Percentiles rank a stretch among this genome's conserved stretches.
These are phyloP conservation scores for Suhomyces yuchorum DNA, from an alignment of 1,139 yeast genomes.

Conservation along the genomic window DNA sequence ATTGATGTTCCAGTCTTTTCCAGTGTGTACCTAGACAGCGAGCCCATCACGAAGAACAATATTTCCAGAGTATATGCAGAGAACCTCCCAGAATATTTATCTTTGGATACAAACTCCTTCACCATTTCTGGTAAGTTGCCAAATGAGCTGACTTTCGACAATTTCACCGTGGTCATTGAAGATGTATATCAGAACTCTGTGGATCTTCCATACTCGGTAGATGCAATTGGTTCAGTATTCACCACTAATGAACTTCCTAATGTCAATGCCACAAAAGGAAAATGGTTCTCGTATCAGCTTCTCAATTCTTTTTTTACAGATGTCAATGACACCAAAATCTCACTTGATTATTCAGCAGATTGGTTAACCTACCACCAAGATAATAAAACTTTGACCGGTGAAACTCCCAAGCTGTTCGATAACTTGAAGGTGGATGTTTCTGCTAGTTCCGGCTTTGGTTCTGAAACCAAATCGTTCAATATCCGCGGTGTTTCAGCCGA, in stretches of 20 bases:
- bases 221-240: constrained; percentile 53
- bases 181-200: constrained; percentile 71
- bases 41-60: constrained; percentile 47
- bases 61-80: constrained; percentile 53
- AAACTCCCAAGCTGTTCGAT: constrained; percentile 62
- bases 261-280: constrained; percentile 67
- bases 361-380: constrained; percentile 68
- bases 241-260: constrained; percentile 53
- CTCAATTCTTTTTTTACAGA: constrained; percentile 58
- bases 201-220: constrained; percentile 54
- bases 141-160: constrained; percentile 38
- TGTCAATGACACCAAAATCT: constrained; percentile 49
- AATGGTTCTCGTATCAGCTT: constrained; percentile 57
- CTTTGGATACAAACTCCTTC: constrained; percentile 42
- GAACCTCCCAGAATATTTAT: constrained; percentile 63
- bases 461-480: constrained; percentile 46
- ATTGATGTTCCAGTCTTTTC: constrained; percentile 61
- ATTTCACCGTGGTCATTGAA: constrained; percentile 57
- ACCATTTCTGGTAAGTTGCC: constrained; percentile 65
- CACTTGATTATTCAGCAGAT: constrained; percentile 40
- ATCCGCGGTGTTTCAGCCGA: constrained; percentile 54
- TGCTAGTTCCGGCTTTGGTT: constrained; percentile 47
- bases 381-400: constrained; percentile 70
- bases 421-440: constrained; percentile 50
- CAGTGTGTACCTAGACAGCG: constrained; percentile 62